Base-by-base conservation (phyloP, 805 yeast species). In the Scheffersomyces coipomensis region DNA sequence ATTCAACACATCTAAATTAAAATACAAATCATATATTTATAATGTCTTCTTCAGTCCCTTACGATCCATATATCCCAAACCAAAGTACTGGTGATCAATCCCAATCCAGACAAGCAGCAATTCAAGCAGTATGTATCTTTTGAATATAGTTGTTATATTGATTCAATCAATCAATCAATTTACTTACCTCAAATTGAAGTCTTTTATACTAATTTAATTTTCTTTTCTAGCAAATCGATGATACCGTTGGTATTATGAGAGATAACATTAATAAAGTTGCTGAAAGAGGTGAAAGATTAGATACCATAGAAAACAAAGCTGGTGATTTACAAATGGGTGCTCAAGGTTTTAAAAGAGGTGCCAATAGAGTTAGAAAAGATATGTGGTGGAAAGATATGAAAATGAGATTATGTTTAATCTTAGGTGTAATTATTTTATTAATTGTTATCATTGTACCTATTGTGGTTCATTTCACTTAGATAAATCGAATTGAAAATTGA, bases 341-440 rank as follows among this genome's bases (percentile, higher is more conserved):
- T 8, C 91, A 88, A 52, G 93, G 96, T 26, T 91, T 93, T 73
- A 88, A 95, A 62, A 79, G 96, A 61, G 95, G 97, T 29, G 98
- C 99, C 43, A 91, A 91, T 69, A 83, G 95, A 54, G 97, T 91
- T 34, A 86, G 99, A 68, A 91, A 90, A 66, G 95, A 90, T 60
- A 91, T 91, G 97, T 91, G 98, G 98, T 87, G 95, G 86, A 91
- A 93, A 66, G 96, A 91, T 63, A 77, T 93, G 79, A 93, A 93
- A 73, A 85, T 93, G 91, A 84, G 95, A 65, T 71, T 90, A 73
- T 91, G 98, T 66, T 68, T 87, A 42, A 83, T 90, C 43, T 80
- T 84, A 34, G 85, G 84, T 21, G 82, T 83, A 19, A 68, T 93
- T 38, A 81, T 91, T 56, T 80, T 90, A 38, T 67, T 91, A 51